Percentiles rank a stretch among this genome's conserved stretches.
Evolutionary conservation across 495 filamentous ascomycete species (phyloP).

Genomic region (Talaromyces thailandensis): DNA sequence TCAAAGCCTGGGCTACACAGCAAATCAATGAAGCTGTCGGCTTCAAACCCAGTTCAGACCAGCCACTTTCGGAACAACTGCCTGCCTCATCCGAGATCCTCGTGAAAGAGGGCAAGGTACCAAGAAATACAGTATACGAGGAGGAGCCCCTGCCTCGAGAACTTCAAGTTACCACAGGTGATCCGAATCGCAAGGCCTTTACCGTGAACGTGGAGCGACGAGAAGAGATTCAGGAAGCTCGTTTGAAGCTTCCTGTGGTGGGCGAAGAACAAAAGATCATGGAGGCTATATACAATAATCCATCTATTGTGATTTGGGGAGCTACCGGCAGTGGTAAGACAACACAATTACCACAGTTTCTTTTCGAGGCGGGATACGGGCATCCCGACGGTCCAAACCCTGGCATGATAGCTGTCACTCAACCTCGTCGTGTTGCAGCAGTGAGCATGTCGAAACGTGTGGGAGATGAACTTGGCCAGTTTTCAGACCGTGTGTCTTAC

Average conservation of each 20-base stretch:
- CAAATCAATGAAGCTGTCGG: conserved; percentile 70
- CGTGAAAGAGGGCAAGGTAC: conserved; percentile 16
- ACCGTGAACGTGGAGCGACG: conserved; percentile 63
- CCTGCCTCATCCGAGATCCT: conserved; percentile 11
- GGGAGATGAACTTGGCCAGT: conserved; percentile 67
- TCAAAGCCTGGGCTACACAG: conserved; percentile 87
- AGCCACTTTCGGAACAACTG: conserved; percentile 14
- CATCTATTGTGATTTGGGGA: conserved; percentile 86
- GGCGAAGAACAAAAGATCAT: conserved; percentile 96
- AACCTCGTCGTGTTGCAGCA: conserved; percentile 86
- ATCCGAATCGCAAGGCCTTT: conserved; percentile 62
- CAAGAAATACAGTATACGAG: conserved; percentile 43
- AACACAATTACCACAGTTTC: conserved; percentile 91
- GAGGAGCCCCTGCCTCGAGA: conserved; percentile 72
- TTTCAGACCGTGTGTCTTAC: conserved; percentile 66
- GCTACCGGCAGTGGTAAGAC: conserved; percentile 96
- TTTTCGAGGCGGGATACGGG: conserved; percentile 91
- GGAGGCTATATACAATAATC: conserved; percentile 89
- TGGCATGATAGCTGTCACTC: conserved; percentile 90
- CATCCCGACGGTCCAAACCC: conserved; percentile 65
- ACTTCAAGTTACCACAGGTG: conserved; percentile 50
- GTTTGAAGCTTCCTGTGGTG: conserved; percentile 79
- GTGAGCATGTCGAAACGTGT: conserved; percentile 95
- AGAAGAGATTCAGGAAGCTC: conserved; percentile 63
- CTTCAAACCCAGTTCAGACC: conserved; percentile 42